A percentile compares a stretch with the other conserved stretches of the same genome.
Evolutionary conservation across 805 yeast species (phyloP).

Genomic region (Ogataea paradorogensis): DNA sequence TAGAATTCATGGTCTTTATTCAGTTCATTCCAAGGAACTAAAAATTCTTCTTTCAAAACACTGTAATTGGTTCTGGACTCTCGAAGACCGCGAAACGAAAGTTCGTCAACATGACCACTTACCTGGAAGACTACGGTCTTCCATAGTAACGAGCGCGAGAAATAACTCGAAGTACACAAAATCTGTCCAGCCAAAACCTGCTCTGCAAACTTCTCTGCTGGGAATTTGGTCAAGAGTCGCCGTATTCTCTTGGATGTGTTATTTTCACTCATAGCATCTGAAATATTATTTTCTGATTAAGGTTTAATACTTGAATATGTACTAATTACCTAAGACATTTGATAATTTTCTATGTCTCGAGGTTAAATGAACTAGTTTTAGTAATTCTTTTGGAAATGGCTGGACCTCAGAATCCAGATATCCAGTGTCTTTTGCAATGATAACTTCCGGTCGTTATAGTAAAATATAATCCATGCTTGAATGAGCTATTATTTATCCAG

Average conservation of each 20-base stretch:
- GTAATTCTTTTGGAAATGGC: too few species aligned
- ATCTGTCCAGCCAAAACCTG: conserved; percentile 4
- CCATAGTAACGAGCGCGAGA: conserved; percentile 27
- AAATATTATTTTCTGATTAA: conserved; percentile 1
- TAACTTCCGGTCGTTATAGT: too few species aligned
- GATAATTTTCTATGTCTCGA: neutral
- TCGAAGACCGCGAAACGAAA: conserved; percentile 17
- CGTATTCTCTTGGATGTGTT: conserved; percentile 4
- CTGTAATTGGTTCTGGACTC: conserved; percentile 22
- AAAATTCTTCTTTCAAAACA: conserved; percentile 23
- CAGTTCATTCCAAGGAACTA: conserved; percentile 36
- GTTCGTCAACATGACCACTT: conserved; percentile 10
- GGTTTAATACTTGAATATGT: neutral
- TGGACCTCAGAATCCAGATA: too few species aligned
- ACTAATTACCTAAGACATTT: neutral
- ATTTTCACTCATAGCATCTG: conserved; percentile 3
- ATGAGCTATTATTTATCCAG: conserved; percentile 2
- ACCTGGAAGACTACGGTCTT: conserved; percentile 17
- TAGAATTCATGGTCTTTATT: conserved; percentile 25
- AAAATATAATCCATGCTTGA: too few species aligned
- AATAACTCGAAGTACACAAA: conserved; percentile 13
- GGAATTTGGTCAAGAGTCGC: conserved; percentile 3
- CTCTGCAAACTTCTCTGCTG: conserved; percentile 8
- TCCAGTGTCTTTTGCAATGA: too few species aligned
- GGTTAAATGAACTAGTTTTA: too few species aligned